Percentiles rank a stretch among this genome's conserved stretches.
phyloP scores from a whole-genome alignment of 768 basidiomycete genomes.

The Tricholoma hemisulphureum region DNA sequence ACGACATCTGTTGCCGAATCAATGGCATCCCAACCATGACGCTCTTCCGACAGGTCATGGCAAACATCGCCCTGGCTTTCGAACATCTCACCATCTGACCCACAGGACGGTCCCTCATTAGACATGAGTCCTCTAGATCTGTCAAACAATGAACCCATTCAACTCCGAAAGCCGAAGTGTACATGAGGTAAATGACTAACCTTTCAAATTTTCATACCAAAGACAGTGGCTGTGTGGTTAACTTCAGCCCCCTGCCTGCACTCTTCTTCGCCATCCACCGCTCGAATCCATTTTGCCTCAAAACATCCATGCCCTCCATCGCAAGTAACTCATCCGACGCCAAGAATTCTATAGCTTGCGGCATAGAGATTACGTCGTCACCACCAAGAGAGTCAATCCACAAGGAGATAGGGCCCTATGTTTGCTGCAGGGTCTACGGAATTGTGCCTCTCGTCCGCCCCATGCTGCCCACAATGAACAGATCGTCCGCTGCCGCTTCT shows the following conservation, averaged over 20 bases:
- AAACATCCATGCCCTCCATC: conserved; percentile 79
- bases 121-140: conserved; percentile 89
- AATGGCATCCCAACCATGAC: conserved; percentile 93
- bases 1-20: conserved; percentile 72
- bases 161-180: background rate
- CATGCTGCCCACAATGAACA: conserved; percentile 99
- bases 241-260: conserved; percentile 47
- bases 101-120: conserved; percentile 73
- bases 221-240: conserved; percentile 88
- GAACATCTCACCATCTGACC: conserved; percentile 89
- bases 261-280: conserved; percentile 46
- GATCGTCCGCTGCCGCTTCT: conserved; percentile 60
- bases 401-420: conserved; percentile 85
- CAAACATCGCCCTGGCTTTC: conserved; percentile 95
- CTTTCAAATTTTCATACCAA: conserved; percentile 88
- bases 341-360: conserved; percentile 75
- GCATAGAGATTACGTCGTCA: conserved; percentile 43
- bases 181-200: conserved; percentile 37
- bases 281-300: conserved; percentile 89
- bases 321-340: conserved; percentile 89
- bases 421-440: conserved; percentile 91
- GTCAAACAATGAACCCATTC: conserved; percentile 8
- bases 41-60: conserved; percentile 92
- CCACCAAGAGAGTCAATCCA: conserved; percentile 81
- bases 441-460: conserved; percentile 97